Conservation (phyloP, 108 stramenopile genomes). For the Cyclotella sp. region DNA sequence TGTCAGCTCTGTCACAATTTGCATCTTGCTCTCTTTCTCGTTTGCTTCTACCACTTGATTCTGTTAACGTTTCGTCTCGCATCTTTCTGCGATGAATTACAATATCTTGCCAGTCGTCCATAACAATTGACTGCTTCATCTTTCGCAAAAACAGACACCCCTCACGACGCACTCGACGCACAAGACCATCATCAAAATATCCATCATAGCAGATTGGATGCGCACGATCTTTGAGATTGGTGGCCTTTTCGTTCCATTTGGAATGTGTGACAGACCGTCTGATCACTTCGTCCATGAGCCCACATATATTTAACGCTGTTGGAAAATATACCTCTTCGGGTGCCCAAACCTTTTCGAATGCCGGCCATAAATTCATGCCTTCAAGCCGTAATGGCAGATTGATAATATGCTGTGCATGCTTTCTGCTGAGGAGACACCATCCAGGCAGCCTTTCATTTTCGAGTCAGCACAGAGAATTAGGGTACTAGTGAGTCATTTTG, state of each 20-base stretch:
- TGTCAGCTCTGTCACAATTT: neutral
- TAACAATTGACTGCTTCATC: constrained; percentile 36
- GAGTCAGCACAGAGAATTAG: neutral
- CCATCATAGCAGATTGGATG: constrained; percentile 61
- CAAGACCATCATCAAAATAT: constrained; percentile 48
- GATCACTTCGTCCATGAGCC: constrained; percentile 40
- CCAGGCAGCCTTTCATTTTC: constrained; percentile 46
- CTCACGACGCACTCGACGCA: constrained; percentile 23
- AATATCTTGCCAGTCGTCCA: constrained; percentile 46
- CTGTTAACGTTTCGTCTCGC: neutral
- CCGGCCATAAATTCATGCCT: constrained; percentile 59
- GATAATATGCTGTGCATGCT: constrained; percentile 55
- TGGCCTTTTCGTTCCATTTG: constrained; percentile 55
- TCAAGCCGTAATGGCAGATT: constrained; percentile 48
- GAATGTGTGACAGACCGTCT: constrained; percentile 48
- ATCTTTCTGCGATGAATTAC: constrained; percentile 30
- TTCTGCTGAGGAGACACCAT: constrained; percentile 60
- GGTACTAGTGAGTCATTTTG: neutral
- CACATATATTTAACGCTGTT: constrained; percentile 50
- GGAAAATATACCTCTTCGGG: constrained; percentile 69
- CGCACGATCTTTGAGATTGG: constrained; percentile 54
- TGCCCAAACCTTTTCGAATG: constrained; percentile 63
- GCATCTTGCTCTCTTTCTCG: constrained; percentile 20
- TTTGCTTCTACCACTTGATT: neutral
- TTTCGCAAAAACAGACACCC: constrained; percentile 63